Evolutionary conservation across 306 rosid species (phyloP).

Genomic region (Cucurbita maxima): DNA sequence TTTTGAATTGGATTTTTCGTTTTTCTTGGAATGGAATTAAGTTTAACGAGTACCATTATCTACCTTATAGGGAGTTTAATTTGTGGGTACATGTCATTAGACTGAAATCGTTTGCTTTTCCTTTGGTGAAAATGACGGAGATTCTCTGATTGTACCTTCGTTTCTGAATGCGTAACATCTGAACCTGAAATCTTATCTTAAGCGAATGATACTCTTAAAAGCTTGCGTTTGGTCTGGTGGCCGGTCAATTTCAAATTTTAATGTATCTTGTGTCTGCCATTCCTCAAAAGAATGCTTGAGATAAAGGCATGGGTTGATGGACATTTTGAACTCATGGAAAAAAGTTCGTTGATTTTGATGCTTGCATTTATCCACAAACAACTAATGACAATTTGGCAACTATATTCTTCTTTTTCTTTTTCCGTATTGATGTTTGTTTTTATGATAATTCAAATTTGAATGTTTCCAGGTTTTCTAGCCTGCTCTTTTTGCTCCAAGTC

Average conservation of each 20-base stretch:
- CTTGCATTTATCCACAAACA: background rate
- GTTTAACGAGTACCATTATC: background rate
- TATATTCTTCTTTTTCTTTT: background rate
- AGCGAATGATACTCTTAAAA: background rate
- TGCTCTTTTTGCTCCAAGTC: background rate
- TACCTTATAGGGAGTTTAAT: background rate
- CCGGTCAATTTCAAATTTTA: background rate
- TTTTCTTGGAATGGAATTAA: background rate
- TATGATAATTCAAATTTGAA: background rate
- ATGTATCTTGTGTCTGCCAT: background rate
- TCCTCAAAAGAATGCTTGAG: background rate
- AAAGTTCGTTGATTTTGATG: background rate
- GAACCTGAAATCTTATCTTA: background rate
- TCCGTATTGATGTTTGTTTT: background rate
- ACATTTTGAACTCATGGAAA: background rate
- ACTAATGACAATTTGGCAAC: background rate
- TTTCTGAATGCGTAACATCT: background rate
- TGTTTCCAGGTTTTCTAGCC: slow-evolving; percentile 1
- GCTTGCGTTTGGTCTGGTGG: background rate
- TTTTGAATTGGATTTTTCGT: background rate
- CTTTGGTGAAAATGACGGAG: background rate
- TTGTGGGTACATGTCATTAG: background rate
- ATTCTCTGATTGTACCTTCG: background rate
- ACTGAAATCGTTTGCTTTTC: background rate
- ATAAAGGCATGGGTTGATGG: background rate